These are phyloP conservation scores for Radiomyces spectabilis DNA, from an alignment of 192 early-diverging fungal genomes.

Conservation along the genomic window DNA sequence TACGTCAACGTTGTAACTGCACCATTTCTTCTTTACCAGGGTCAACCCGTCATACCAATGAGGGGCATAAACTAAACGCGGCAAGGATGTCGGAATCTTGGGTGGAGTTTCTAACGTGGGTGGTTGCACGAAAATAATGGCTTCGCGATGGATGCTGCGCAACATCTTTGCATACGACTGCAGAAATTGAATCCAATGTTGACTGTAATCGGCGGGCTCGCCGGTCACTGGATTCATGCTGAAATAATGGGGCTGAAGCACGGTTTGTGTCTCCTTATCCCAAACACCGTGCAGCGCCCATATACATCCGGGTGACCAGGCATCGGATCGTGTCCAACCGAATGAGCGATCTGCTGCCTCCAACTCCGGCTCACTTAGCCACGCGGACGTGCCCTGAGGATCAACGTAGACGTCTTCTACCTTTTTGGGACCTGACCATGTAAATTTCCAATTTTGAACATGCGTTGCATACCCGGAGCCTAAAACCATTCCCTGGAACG, in stretches of 20 bases:
- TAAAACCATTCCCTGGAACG: constrained; percentile 42
- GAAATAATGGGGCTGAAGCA: constrained; percentile 38
- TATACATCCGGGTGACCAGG: constrained; percentile 39
- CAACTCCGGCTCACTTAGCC: constrained; percentile 30
- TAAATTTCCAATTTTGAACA: constrained; percentile 42
- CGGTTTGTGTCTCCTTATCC: constrained; percentile 19
- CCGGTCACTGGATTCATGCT: constrained; percentile 29
- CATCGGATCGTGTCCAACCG: constrained; percentile 36
- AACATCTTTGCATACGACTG: constrained; percentile 28
- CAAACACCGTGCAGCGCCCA: constrained; percentile 50
- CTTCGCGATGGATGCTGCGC: constrained; percentile 35
- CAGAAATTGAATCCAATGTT: constrained; percentile 37
- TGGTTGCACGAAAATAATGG: constrained; percentile 52
- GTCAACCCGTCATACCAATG: constrained; percentile 59
- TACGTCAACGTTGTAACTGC: constrained; percentile 47
- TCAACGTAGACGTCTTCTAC: constrained; percentile 30
- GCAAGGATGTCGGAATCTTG: constrained; percentile 23
- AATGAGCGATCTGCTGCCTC: constrained; percentile 21
- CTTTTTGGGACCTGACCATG: constrained; percentile 41
- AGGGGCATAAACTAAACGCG: constrained; percentile 44
- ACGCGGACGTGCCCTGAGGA: constrained; percentile 30
- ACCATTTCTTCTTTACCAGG: constrained; percentile 50
- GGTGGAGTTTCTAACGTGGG: constrained; percentile 45
- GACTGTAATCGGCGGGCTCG: constrained; percentile 19
- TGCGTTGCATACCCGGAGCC: constrained; percentile 35